Evolutionary conservation across 148 eudicot genomes (phyloP).

Genomic region (Rhododendron henanense): DNA sequence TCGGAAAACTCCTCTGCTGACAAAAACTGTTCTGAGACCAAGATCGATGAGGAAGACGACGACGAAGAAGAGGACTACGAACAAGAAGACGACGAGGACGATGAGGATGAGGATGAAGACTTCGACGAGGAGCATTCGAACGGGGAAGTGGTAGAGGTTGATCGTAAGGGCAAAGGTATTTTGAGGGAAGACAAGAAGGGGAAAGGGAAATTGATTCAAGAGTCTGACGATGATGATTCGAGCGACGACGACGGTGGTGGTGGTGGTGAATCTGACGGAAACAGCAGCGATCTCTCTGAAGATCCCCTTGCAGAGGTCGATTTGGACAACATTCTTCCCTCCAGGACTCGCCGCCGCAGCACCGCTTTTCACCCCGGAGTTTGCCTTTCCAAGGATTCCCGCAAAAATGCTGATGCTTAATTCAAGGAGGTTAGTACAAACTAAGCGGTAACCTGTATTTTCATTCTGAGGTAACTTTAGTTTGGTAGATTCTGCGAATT

Average conservation of each 20-base stretch:
- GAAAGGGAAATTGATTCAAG: constrained; percentile 37
- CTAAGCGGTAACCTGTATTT: neutral
- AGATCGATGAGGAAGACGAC: constrained; percentile 5
- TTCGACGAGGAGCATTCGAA: constrained; percentile 22
- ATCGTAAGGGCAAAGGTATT: constrained; percentile 70
- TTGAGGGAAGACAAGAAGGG: constrained; percentile 53
- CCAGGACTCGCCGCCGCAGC: constrained; percentile 57
- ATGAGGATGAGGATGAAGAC: constrained; percentile 15
- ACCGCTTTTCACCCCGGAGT: constrained; percentile 29
- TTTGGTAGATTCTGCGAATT: constrained; percentile 5
- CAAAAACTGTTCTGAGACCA: neutral
- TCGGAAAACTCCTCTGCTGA: constrained; percentile 4
- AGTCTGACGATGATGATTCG: constrained; percentile 19
- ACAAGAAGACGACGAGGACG: constrained; percentile 15
- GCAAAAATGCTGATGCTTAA: constrained; percentile 41
- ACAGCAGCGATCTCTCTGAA: constrained; percentile 55
- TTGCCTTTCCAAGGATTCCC: constrained; percentile 32
- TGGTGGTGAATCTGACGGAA: constrained; percentile 25
- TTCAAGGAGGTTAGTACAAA: neutral
- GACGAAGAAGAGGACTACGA: constrained; percentile 19
- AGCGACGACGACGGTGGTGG: constrained; percentile 26
- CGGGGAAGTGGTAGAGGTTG: constrained; percentile 29
- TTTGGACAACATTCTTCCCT: constrained; percentile 75
- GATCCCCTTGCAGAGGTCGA: constrained; percentile 87
- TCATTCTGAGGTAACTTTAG: neutral